Evolutionary conservation across 1,284 basidiomycete genomes (phyloP), one percentile per base, ranked within the genome.

Genomic region (Lentinula novae-zelandiae): DNA sequence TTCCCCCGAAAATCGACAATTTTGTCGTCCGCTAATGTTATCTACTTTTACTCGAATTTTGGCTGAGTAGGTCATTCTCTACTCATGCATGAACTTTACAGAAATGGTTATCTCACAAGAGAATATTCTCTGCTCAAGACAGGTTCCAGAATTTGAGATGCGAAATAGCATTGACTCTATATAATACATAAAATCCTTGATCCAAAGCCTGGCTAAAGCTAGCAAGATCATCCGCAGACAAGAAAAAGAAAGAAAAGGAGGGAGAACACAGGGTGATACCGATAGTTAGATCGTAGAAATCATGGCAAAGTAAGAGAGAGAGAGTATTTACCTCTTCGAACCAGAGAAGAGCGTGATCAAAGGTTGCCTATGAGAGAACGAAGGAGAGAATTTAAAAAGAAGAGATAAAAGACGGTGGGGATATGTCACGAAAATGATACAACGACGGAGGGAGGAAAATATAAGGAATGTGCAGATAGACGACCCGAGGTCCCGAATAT

Each of bases 201-300:
- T 58, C 42, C 57, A 42, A 46, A 57, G 46, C 60, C 54, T 61
- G 49, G 59, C 60, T 60, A 51, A 44, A 59, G 56, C 62, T 46
- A 57, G 61, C 53, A 69, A 73, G 64, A 69, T 72, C 70, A 71
- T 75, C 75, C 73, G 73, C 69, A 68, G 58, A 40, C 61, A 55
- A 61, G 59, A 62, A 38, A 61, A 60, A 33, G 58, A 46, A 62
- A 36, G 50, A 17, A 53, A n/a, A 53, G 48, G 49, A 20, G 54
- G 54, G 20, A 3, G 38, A 62, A 58, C 67, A 69, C 67, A 72
- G 71, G 71, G 72, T 71, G 72, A 42, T 31, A 56, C 6, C 27
- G 27, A 70, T 68, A 70, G 69, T 70, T 72, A 74, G 72, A 73
- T 74, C 70, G 67, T 68, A 67, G 66, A 65, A 64, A 69, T 4